Percentiles rank a stretch among this genome's conserved stretches.
Conservation (phyloP, 108 stramenopile species). For the Parietichytrium sp. region DNA sequence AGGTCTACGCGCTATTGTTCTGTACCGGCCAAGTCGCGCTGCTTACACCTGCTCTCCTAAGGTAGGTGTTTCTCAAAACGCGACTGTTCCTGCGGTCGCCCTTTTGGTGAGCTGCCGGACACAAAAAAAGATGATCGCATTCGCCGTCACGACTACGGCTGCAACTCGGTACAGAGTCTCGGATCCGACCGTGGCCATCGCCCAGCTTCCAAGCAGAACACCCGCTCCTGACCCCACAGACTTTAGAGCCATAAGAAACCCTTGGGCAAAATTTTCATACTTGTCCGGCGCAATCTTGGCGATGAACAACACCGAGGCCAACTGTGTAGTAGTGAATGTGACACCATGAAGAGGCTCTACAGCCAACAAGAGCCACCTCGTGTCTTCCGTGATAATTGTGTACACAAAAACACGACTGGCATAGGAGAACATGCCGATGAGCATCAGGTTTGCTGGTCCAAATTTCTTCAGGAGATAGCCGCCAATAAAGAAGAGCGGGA, state of each 20-base stretch:
- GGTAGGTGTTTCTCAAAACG: too few species aligned
- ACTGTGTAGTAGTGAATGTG: neutral
- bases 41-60: too few species aligned
- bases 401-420: slow-evolving; percentile 30
- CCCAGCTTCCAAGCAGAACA: neutral
- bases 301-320: neutral
- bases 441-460: neutral
- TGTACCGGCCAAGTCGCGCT: too few species aligned
- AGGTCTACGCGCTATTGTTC: too few species aligned
- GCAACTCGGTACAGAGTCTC: slow-evolving; percentile 38
- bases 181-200: slow-evolving; percentile 22
- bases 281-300: neutral
- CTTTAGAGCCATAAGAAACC: neutral
- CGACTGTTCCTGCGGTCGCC: too few species aligned
- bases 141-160: neutral
- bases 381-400: neutral
- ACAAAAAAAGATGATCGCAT: neutral
- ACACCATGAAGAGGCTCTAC: slow-evolving; percentile 39
- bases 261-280: neutral
- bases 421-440: neutral
- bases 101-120: too few species aligned
- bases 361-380: neutral
- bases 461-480: neutral
- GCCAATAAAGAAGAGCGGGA: slow-evolving; percentile 20
- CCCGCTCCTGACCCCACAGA: neutral